Base-by-base conservation (phyloP, 1,284 basidiomycete genomes). In the Vanrija humicola region DNA sequence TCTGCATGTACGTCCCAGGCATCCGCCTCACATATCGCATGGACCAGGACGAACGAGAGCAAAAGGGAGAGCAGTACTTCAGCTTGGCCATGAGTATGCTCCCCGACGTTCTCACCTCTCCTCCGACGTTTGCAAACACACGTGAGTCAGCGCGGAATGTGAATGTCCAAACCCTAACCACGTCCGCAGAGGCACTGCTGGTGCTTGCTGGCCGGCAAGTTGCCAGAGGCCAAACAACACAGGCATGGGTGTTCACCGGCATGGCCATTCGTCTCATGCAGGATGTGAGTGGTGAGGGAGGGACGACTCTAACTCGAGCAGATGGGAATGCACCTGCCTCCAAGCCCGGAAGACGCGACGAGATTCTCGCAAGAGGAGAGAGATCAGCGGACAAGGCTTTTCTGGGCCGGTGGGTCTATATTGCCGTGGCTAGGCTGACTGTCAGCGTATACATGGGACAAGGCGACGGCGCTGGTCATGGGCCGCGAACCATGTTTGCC, bases 221-320 rank as follows among this genome's bases (percentile, higher is more conserved):
- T 7, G 54, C 58, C 2, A 38, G 50, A 3, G 58, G 58, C 6
- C 49, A 59, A 19, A 50, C 48, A 1, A 55, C 43, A 15, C 58
- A 59, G 42, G 58, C 58, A 5, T 59, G 58, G 58, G 47, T 59
- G 42, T 48, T 59, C 26, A 59, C 58, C 15, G 58, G 58, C 25
- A 50, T 59, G 53, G 58, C 54, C 38, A 59, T 64, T 21, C 45
- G 63, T 23, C 62, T 62, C 58, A 62, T 64, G 45, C 63, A 64
- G 34, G 63, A 64, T 26, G 56, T 58, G 40, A 48, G 56, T 54
- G 6, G 15, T 18, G 9, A 7, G 1, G 1, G 4, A 16, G n/a
- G 23, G 28, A 44, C 14, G 12, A 29, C 5, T 38, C 54, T 55
- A 29, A 50, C 43, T 1, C 1, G 40, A n/a, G 26, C 46, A 58